phyloP scores from a whole-genome alignment of 148 eudicot genomes.

The Rhododendron ovatum region DNA sequence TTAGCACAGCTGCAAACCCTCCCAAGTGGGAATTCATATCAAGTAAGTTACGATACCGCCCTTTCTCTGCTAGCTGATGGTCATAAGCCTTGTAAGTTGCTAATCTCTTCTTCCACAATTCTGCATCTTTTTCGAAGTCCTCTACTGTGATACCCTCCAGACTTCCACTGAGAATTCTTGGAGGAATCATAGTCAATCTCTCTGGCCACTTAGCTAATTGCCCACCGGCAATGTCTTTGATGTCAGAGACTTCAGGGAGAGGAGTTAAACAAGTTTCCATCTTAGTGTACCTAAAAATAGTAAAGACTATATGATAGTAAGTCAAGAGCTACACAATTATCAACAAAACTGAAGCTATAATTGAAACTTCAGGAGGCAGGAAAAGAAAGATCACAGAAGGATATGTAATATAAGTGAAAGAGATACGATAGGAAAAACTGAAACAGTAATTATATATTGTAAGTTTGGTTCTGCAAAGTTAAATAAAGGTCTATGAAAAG shows the following conservation, averaged over 20 bases:
- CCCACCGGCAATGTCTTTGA: constrained; percentile 71
- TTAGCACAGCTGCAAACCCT: constrained; percentile 84
- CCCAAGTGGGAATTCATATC: constrained; percentile 92
- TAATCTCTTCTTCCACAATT: constrained; percentile 56
- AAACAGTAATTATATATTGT: background rate
- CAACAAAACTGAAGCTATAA: background rate
- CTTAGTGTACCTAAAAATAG: constrained; percentile 4
- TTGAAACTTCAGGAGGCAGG: background rate
- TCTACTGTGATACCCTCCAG: constrained; percentile 52
- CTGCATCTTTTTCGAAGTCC: constrained; percentile 38
- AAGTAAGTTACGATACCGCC: constrained; percentile 74
- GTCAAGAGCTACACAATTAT: background rate
- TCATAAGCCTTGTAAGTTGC: constrained; percentile 46
- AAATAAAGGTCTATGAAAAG: background rate
- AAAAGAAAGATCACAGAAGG: background rate
- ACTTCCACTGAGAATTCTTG: constrained; percentile 52
- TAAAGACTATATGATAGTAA: background rate
- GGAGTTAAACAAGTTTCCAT: constrained; percentile 10
- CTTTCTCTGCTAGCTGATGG: constrained; percentile 51
- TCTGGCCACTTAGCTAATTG: constrained; percentile 59
- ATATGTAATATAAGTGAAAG: background rate
- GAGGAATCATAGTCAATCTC: constrained; percentile 62
- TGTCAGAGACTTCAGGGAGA: constrained; percentile 12
- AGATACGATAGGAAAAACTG: background rate
- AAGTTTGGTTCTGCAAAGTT: background rate